These are phyloP conservation scores for Brassica juncea DNA, from an alignment of 345 rosid species.

Conservation along the genomic window DNA sequence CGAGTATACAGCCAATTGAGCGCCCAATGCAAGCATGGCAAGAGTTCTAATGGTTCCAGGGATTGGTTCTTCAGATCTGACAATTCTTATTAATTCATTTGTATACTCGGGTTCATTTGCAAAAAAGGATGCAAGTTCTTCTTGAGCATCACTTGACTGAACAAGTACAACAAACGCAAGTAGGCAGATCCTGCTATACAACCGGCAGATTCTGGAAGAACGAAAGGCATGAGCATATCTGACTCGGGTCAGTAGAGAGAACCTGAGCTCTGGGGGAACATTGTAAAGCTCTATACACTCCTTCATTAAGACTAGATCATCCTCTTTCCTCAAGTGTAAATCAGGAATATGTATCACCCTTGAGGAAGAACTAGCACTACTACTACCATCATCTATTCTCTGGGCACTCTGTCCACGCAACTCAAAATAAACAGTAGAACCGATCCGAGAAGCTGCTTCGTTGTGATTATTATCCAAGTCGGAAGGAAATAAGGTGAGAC, in stretches of 20 bases:
- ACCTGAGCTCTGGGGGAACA: constrained; percentile 76
- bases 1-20: constrained; percentile 91
- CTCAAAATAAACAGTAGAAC: constrained; percentile 88
- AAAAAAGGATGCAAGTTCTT: constrained; percentile 82
- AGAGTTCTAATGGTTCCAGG: constrained; percentile 88
- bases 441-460: constrained; percentile 69
- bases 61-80: constrained; percentile 78
- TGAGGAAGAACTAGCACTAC: constrained; percentile 35
- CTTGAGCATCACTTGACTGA: constrained; percentile 92
- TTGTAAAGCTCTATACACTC: constrained; percentile 74
- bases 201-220: constrained; percentile 77
- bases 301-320: constrained; percentile 77
- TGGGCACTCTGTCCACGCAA: constrained; percentile 62
- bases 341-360: constrained; percentile 75
- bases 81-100: constrained; percentile 89
- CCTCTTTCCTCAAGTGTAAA: constrained; percentile 81
- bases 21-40: constrained; percentile 93
- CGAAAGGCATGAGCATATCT: constrained; percentile 94
- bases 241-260: constrained; percentile 83
- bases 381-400: constrained; percentile 42
- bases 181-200: constrained; percentile 90
- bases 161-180: constrained; percentile 94
- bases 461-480: constrained; percentile 58
- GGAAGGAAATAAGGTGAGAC: constrained; percentile 80
- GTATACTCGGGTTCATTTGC: constrained; percentile 98